Evolutionary conservation across 1,139 yeast species (phyloP).

Genomic region (Debaryomyces udenii): DNA sequence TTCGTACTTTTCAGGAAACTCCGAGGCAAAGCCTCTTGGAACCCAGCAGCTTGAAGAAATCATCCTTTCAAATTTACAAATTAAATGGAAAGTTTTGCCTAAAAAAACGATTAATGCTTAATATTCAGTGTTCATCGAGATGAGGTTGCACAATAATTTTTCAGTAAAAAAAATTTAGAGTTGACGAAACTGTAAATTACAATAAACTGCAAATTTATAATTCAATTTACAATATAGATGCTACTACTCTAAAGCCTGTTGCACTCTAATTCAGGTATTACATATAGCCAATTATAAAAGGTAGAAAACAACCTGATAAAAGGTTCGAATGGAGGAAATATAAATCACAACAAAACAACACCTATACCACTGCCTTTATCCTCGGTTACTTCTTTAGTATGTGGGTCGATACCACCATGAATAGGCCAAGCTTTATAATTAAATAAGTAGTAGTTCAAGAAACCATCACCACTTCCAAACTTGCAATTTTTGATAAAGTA

Average conservation of each 20-base stretch:
- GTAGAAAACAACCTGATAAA: too few relatives aligned
- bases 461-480: slow-evolving; percentile 95
- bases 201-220: background rate
- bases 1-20: slow-evolving; percentile 87
- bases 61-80: slow-evolving; percentile 43
- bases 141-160: slow-evolving; percentile 12
- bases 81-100: background rate
- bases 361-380: slow-evolving; percentile 80
- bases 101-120: background rate
- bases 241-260: background rate
- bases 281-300: too few relatives aligned
- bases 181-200: background rate
- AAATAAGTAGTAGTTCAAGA: slow-evolving; percentile 85
- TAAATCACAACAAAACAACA: slow-evolving; percentile 69
- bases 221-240: slow-evolving; percentile 1
- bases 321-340: too few relatives aligned
- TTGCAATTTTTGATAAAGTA: slow-evolving; percentile 78
- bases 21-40: slow-evolving; percentile 93
- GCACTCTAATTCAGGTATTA: too few relatives aligned
- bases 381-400: slow-evolving; percentile 52
- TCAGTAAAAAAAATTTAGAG: slow-evolving; percentile 1
- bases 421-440: slow-evolving; percentile 84
- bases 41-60: slow-evolving; percentile 95
- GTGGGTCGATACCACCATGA: slow-evolving; percentile 70
- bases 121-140: slow-evolving; percentile 5